Evolutionary conservation across 805 yeast species (phyloP).

Genomic region (Metschnikowia santaceciliae): DNA sequence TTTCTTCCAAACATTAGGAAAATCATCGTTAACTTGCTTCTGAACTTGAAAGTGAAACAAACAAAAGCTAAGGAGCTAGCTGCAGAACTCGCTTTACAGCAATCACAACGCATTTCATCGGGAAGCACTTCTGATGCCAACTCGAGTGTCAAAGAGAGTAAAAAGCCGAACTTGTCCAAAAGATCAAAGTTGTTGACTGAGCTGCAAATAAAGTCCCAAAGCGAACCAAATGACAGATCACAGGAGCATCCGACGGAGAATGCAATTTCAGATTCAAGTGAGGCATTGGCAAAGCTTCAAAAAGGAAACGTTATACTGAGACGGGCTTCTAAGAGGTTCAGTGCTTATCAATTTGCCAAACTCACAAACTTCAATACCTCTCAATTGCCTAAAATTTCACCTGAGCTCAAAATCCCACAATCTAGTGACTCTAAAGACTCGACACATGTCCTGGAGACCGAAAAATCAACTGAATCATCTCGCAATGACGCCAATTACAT

Average conservation of each 20-base stretch:
- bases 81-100: slow-evolving; percentile 13
- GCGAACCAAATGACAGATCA: background rate
- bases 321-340: slow-evolving; percentile 88
- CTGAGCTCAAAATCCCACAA: slow-evolving; percentile 4
- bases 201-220: slow-evolving; percentile 1
- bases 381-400: slow-evolving; percentile 12
- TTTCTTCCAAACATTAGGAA: slow-evolving; percentile 83
- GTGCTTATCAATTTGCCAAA: slow-evolving; percentile 89
- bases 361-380: slow-evolving; percentile 42
- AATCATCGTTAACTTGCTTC: slow-evolving; percentile 75
- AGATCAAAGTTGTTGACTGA: slow-evolving; percentile 2
- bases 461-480: background rate
- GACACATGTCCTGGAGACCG: background rate
- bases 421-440: background rate
- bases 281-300: slow-evolving; percentile 75
- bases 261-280: slow-evolving; percentile 24
- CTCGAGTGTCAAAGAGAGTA: background rate
- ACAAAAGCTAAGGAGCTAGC: slow-evolving; percentile 43
- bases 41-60: slow-evolving; percentile 79
- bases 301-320: slow-evolving; percentile 81
- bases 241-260: background rate
- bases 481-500: slow-evolving; percentile 19
- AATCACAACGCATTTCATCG: background rate
- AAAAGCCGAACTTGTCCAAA: background rate
- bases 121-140: background rate